Conservation (phyloP, 805 yeast species). For the Zygoascus biomembranicola region DNA sequence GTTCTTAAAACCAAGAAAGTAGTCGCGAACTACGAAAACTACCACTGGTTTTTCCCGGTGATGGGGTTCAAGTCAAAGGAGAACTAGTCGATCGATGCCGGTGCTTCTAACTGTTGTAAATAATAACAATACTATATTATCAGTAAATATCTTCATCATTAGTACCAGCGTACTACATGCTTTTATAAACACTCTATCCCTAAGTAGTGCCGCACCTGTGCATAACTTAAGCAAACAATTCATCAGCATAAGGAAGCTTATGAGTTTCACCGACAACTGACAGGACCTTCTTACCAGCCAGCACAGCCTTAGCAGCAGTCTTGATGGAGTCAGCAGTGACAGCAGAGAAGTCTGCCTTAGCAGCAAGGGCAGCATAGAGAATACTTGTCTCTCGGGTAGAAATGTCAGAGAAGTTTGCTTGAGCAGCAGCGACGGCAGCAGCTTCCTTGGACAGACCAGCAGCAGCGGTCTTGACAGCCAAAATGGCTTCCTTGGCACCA, state of each 20-base stretch:
- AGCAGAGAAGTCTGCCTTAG: conserved; percentile 33
- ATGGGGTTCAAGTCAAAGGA: conserved; percentile 5
- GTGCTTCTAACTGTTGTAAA: neutral
- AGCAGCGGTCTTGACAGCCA: conserved; percentile 23
- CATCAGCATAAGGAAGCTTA: conserved; percentile 81
- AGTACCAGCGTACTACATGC: neutral
- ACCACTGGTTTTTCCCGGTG: conserved; percentile 43
- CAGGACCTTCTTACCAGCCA: conserved; percentile 56
- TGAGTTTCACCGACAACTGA: conserved; percentile 86
- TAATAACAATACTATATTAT: neutral
- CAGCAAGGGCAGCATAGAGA: conserved; percentile 33
- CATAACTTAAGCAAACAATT: conserved; percentile 46
- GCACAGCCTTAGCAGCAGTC: conserved; percentile 29
- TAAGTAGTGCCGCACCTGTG: neutral
- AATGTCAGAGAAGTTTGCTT: conserved; percentile 52
- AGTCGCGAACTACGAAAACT: conserved; percentile 26
- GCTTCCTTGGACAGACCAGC: conserved; percentile 24
- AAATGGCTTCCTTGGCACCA: conserved; percentile 41
- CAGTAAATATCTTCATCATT: neutral
- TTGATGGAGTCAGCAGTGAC: conserved; percentile 26
- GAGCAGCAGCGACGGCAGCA: conserved; percentile 45
- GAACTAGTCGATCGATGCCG: neutral
- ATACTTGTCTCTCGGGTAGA: conserved; percentile 27
- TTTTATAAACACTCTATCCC: neutral
- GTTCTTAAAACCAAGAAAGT: neutral